A percentile compares a stretch with the other conserved stretches of the same genome.
Evolutionary conservation across 2,329 filamentous ascomycete genomes (phyloP).

Genomic region (Trichoderma koningiopsis): DNA sequence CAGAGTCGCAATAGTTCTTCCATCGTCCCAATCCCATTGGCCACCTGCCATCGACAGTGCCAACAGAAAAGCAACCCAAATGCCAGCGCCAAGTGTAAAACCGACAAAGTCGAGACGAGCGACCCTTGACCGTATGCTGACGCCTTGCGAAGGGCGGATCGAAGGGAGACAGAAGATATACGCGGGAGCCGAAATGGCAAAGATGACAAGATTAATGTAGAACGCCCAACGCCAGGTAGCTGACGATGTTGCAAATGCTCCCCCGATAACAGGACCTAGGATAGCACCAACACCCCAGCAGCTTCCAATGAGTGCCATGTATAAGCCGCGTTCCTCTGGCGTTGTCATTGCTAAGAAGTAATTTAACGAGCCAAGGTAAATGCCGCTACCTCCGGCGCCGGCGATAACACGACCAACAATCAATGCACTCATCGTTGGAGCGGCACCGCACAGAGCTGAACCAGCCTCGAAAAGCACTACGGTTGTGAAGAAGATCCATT

Average conservation of each 20-base stretch:
- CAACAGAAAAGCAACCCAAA: not conserved
- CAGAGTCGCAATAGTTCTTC: not conserved
- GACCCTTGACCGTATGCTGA: not conserved
- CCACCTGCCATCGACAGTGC: not conserved
- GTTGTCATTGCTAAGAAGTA: not conserved
- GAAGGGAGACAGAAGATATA: not conserved
- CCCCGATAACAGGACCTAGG: conserved; percentile 45
- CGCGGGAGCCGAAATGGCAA: not conserved
- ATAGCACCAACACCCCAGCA: not conserved
- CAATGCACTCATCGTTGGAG: conserved; percentile 46
- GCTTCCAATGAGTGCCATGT: not conserved
- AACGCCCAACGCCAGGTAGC: conserved; percentile 47
- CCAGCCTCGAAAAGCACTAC: conserved; percentile 35
- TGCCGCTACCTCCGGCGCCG: conserved; percentile 46
- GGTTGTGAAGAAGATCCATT: conserved; percentile 40
- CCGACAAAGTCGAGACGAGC: not conserved
- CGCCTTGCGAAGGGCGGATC: not conserved
- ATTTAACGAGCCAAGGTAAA: conserved; percentile 38
- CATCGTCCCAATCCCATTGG: not conserved
- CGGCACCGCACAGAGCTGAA: conserved; percentile 44
- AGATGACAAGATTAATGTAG: conserved; percentile 56
- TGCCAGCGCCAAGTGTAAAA: not conserved
- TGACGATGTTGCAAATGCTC: conserved; percentile 41
- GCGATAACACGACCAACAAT: conserved; percentile 50
- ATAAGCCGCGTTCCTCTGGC: not conserved